phyloP scores from a whole-genome alignment of 176 grass and related monocot species.

The Aegilops speltoides region DNA sequence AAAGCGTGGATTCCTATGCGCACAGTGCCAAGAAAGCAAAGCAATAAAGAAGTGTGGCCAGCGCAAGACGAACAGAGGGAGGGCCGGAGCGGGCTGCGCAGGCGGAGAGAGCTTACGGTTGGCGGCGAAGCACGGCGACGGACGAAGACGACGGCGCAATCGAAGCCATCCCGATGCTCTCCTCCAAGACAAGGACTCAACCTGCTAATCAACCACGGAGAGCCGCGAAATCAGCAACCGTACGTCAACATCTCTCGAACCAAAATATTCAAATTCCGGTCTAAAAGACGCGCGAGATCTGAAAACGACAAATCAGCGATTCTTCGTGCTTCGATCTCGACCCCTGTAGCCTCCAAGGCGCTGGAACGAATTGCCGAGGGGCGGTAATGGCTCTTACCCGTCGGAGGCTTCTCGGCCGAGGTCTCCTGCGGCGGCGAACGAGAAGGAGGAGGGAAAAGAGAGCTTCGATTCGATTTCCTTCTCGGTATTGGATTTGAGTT shows the following conservation, averaged over 20 bases:
- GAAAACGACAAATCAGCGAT: neutral
- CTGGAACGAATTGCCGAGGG: neutral
- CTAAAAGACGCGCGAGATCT: slow-evolving; percentile 16
- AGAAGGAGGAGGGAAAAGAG: neutral
- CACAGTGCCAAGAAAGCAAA: neutral
- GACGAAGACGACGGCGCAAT: slow-evolving; percentile 42
- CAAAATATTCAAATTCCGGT: neutral
- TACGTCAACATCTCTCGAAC: neutral
- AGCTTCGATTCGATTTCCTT: neutral
- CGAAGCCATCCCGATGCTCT: slow-evolving; percentile 37
- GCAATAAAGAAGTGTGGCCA: neutral
- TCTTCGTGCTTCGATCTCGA: neutral
- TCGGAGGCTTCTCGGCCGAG: slow-evolving; percentile 25
- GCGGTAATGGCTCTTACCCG: slow-evolving; percentile 34
- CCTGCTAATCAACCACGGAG: slow-evolving; percentile 15
- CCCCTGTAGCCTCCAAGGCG: neutral
- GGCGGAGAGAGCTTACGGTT: slow-evolving; percentile 36
- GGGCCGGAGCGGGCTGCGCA: neutral
- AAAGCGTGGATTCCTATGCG: neutral
- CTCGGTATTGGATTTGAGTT: neutral
- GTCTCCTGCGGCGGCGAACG: slow-evolving; percentile 7
- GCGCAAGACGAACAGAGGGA: neutral
- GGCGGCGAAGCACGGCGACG: slow-evolving; percentile 18
- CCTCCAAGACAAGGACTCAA: neutral
- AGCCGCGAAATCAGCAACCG: neutral